A percentile compares a stretch with the other conserved stretches of the same genome.
Evolutionary conservation across 257 asterid genomes (phyloP).

Genomic region (Ballota nigra): DNA sequence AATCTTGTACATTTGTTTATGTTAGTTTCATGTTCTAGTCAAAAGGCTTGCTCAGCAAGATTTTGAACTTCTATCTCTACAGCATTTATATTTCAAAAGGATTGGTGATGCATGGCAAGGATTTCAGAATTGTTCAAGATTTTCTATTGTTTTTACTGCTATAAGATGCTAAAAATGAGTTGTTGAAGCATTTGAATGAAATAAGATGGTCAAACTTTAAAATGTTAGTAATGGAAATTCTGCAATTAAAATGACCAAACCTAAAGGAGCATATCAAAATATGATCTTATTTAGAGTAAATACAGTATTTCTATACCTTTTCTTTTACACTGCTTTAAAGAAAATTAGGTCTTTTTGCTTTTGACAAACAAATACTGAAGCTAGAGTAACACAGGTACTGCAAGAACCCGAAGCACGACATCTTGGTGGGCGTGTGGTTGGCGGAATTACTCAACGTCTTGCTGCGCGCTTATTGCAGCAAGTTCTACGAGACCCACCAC

Average conservation of each 20-base stretch:
- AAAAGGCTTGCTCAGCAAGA: conserved; percentile 2
- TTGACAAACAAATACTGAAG: background rate
- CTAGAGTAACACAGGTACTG: conserved; percentile 56
- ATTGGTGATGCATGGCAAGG: background rate
- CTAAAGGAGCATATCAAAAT: background rate
- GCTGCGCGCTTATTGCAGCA: conserved; percentile 97
- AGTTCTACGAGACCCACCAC: conserved; percentile 76
- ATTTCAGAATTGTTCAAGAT: background rate
- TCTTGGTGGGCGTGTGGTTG: conserved; percentile 92
- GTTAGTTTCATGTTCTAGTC: background rate
- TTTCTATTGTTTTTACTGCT: background rate
- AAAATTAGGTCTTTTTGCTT: background rate
- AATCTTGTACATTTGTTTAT: background rate
- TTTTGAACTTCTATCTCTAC: background rate
- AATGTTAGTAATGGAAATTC: background rate
- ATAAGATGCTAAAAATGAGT: background rate
- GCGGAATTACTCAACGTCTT: conserved; percentile 90
- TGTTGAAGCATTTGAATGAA: background rate
- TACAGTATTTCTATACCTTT: background rate
- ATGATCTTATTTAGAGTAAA: background rate
- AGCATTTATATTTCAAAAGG: background rate
- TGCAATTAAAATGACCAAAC: background rate
- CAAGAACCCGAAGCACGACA: conserved; percentile 86
- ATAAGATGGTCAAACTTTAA: background rate
- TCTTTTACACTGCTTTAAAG: background rate